Percentiles rank a stretch among this genome's conserved stretches.
Conservation (phyloP, 257 asterid genomes). For the Plantago ovata region DNA sequence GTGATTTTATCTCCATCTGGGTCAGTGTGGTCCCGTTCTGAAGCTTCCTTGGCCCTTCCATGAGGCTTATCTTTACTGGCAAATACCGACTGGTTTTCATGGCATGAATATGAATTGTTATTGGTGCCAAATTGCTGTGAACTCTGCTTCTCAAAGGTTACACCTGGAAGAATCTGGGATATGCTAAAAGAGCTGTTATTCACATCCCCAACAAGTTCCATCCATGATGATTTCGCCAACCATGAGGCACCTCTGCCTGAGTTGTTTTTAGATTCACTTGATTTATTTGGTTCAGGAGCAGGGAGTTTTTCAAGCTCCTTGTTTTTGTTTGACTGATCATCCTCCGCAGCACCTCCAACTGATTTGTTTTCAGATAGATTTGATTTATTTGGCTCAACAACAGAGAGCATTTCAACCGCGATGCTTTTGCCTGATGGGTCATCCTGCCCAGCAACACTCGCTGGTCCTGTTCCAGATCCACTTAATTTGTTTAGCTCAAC, state of each 20-base stretch:
- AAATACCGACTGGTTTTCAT: slow-evolving; percentile 10
- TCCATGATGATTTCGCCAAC: slow-evolving; percentile 67
- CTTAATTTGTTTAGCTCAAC: neutral
- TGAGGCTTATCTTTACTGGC: slow-evolving; percentile 23
- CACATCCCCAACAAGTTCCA: slow-evolving; percentile 51
- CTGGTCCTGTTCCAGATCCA: neutral
- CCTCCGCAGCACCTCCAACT: slow-evolving; percentile 40
- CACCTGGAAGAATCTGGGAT: slow-evolving; percentile 52
- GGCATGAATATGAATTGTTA: slow-evolving; percentile 17
- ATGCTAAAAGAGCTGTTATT: slow-evolving; percentile 54
- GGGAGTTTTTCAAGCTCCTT: slow-evolving; percentile 21
- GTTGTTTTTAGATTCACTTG: slow-evolving; percentile 26
- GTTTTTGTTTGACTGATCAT: neutral
- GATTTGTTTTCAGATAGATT: slow-evolving; percentile 26
- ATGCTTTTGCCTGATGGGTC: slow-evolving; percentile 12
- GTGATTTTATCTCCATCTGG: slow-evolving; percentile 14
- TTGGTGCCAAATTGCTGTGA: slow-evolving; percentile 17
- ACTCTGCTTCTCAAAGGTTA: slow-evolving; percentile 35
- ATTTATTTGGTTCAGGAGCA: slow-evolving; percentile 26
- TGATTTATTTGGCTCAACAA: slow-evolving; percentile 25
- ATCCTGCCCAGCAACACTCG: neutral
- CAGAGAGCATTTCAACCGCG: slow-evolving; percentile 23
- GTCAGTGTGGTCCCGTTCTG: slow-evolving; percentile 14
- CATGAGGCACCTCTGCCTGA: slow-evolving; percentile 48
- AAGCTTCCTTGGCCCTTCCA: slow-evolving; percentile 8